These are phyloP conservation scores for Pugionium dolabratum DNA, from an alignment of 345 rosid genomes.

Conservation along the genomic window DNA sequence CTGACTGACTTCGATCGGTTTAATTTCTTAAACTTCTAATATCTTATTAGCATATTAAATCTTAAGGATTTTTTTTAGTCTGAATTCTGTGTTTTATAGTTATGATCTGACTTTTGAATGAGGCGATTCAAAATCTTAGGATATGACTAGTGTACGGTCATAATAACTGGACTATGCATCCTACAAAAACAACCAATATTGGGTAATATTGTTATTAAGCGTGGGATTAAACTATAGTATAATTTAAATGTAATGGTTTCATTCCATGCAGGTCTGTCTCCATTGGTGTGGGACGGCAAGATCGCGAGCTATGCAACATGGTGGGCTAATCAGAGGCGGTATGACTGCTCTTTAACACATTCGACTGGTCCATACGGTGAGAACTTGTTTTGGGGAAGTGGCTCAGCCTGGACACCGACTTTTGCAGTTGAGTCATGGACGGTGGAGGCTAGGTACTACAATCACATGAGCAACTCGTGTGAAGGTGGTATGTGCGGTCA, in stretches of 20 bases:
- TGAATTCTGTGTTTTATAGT: not conserved
- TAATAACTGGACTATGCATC: no score
- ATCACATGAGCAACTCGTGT: conserved; percentile 61
- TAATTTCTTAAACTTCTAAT: no score
- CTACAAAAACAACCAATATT: not conserved
- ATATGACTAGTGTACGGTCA: not conserved
- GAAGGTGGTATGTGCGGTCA: conserved; percentile 65
- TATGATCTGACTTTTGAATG: not conserved
- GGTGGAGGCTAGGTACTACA: conserved; percentile 57
- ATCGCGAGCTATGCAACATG: conserved; percentile 53
- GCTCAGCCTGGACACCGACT: conserved; percentile 61
- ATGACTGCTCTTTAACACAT: conserved; percentile 67
- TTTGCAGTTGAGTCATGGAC: conserved; percentile 71
- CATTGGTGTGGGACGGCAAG: conserved; percentile 56
- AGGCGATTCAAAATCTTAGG: not conserved
- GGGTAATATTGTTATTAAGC: not conserved
- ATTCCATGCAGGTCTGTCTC: conserved; percentile 46
- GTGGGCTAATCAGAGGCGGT: conserved; percentile 62
- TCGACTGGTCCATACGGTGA: conserved; percentile 86
- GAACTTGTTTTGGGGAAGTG: conserved; percentile 94
- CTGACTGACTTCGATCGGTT: no score
- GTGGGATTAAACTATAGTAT: not conserved
- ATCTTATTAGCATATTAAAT: no score
- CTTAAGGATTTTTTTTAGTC: no score
- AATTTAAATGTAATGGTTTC: not conserved